These are phyloP conservation scores for Leptomonas pyrrhocoris DNA, from an alignment of 208 protist genomes.

Conservation along the genomic window DNA sequence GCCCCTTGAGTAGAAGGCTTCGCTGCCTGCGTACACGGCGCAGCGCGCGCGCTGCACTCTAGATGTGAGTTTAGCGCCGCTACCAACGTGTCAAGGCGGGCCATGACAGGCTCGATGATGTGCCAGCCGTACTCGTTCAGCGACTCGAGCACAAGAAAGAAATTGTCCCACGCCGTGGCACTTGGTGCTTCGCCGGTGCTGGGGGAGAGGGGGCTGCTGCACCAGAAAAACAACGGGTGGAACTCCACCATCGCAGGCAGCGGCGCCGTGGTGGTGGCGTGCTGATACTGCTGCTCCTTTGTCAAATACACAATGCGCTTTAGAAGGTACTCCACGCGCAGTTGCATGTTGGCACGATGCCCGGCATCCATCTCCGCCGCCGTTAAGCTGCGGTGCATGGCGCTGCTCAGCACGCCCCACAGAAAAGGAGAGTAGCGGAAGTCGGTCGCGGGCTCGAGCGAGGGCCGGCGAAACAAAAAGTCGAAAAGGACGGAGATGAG, in stretches of 20 bases:
- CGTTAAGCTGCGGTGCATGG: constrained; percentile 54
- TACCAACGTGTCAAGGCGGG: constrained; percentile 70
- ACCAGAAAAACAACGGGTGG: constrained; percentile 14
- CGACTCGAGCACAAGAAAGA: constrained; percentile 83
- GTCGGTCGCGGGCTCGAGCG: constrained; percentile 38
- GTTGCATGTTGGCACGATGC: constrained; percentile 71
- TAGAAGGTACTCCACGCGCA: constrained; percentile 76
- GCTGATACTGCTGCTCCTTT: constrained; percentile 34
- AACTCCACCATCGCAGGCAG: background rate
- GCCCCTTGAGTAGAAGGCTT: constrained; percentile 7
- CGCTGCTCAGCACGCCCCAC: constrained; percentile 55
- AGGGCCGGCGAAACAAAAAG: constrained; percentile 68
- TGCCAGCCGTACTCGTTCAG: constrained; percentile 87
- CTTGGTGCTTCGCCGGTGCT: constrained; percentile 14
- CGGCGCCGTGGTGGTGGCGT: background rate
- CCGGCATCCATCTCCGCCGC: constrained; percentile 52
- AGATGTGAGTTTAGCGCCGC: constrained; percentile 33
- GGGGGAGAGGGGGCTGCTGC: background rate
- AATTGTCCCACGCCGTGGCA: constrained; percentile 56
- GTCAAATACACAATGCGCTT: constrained; percentile 84
- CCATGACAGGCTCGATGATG: constrained; percentile 76
- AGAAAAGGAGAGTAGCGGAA: constrained; percentile 71
- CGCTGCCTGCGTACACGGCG: background rate
- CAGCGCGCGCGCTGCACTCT: background rate
- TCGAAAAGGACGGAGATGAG: constrained; percentile 86